A percentile compares a stretch with the other conserved stretches of the same genome.
phyloP scores from a whole-genome alignment of 176 grass and related monocot genomes.

The Luzula sylvatica region DNA sequence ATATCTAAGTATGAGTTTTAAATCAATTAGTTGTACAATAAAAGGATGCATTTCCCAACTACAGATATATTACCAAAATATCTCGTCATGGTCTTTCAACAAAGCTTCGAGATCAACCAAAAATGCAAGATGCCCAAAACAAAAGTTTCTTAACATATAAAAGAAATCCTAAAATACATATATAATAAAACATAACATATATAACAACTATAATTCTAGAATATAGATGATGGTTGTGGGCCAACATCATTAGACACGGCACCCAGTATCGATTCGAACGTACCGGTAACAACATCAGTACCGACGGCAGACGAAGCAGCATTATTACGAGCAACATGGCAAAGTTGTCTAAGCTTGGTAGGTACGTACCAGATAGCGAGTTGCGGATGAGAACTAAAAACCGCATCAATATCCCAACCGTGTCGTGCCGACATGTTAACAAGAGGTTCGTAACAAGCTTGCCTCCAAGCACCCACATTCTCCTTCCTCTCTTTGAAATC shows the following conservation, averaged over 20 bases:
- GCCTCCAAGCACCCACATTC: constrained; percentile 90
- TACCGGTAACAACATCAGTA: neutral
- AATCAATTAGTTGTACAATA: too few relatives aligned
- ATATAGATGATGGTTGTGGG: constrained; percentile 9
- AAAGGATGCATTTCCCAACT: too few relatives aligned
- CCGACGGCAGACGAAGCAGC: constrained; percentile 11
- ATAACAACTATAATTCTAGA: constrained; percentile 10
- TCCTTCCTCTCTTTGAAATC: constrained; percentile 80
- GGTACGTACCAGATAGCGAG: constrained; percentile 98
- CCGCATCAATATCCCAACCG: constrained; percentile 90
- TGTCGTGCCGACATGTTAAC: constrained; percentile 76
- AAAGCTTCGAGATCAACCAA: too few relatives aligned
- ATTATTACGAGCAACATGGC: constrained; percentile 63
- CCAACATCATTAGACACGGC: constrained; percentile 2
- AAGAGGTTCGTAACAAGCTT: constrained; percentile 88
- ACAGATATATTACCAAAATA: too few relatives aligned
- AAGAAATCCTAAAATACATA: neutral
- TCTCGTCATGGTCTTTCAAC: too few relatives aligned
- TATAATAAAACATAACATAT: neutral
- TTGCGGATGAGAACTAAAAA: constrained; percentile 86
- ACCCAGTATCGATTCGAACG: constrained; percentile 4
- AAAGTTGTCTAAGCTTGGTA: constrained; percentile 85
- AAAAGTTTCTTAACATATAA: neutral
- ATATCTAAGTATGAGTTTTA: too few relatives aligned
- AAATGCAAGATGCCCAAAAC: constrained; percentile 4